Percentiles rank a stretch among this genome's conserved stretches.
These are phyloP conservation scores for Oryza brachyantha DNA, from an alignment of 176 grass and related monocot genomes.

Conservation along the genomic window DNA sequence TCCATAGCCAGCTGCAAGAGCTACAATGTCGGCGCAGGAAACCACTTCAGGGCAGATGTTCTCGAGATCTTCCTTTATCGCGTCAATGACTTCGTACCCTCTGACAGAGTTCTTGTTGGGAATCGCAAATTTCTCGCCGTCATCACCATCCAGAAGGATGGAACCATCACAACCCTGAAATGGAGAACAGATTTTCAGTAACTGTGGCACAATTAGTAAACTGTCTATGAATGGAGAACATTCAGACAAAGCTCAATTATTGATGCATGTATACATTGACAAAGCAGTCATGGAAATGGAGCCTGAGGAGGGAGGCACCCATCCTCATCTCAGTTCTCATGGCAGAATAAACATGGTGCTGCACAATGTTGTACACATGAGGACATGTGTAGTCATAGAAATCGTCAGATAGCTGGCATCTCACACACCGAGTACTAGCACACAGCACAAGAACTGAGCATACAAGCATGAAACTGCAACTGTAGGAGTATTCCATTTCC, in stretches of 20 bases:
- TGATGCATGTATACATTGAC: slow-evolving; percentile 47
- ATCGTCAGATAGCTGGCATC: too few relatives aligned
- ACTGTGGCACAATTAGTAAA: too few relatives aligned
- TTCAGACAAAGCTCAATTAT: not conserved
- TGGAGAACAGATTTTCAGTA: not conserved
- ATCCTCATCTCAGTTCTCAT: slow-evolving; percentile 61
- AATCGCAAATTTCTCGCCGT: slow-evolving; percentile 41
- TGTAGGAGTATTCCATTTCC: too few relatives aligned
- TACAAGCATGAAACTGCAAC: too few relatives aligned
- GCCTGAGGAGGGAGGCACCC: slow-evolving; percentile 70
- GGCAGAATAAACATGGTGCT: slow-evolving; percentile 41
- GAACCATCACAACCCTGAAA: slow-evolving; percentile 79
- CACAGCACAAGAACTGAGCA: not conserved
- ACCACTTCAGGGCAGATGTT: slow-evolving; percentile 53
- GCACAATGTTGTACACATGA: slow-evolving; percentile 39
- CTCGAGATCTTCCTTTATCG: slow-evolving; percentile 64
- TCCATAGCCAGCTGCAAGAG: slow-evolving; percentile 64
- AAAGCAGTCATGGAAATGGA: slow-evolving; percentile 94
- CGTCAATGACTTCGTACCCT: slow-evolving; percentile 71
- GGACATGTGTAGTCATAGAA: not conserved
- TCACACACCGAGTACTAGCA: too few relatives aligned
- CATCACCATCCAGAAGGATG: slow-evolving; percentile 52
- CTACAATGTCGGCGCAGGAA: slow-evolving; percentile 73
- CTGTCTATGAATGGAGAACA: too few relatives aligned
- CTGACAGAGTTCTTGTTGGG: slow-evolving; percentile 61